Conservation (phyloP, 768 basidiomycete genomes). For the Termitomyces sp. region DNA sequence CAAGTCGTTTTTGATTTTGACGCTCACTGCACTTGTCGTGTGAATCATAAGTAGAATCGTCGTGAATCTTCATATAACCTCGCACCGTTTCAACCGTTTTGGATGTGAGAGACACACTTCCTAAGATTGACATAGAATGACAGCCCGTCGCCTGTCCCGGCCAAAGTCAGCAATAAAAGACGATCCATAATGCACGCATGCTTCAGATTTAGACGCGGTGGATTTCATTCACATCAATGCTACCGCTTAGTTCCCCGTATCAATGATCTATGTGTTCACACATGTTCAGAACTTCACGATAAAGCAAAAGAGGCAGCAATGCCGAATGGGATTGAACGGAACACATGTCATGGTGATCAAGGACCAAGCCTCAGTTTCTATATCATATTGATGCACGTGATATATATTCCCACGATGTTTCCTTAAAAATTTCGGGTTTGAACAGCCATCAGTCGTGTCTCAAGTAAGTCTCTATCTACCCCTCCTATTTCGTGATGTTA, state of each 20-base stretch:
- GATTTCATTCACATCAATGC: neutral
- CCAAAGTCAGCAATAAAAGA: neutral
- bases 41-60: neutral
- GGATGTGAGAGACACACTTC: neutral
- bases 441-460: neutral
- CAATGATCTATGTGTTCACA: neutral
- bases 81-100: neutral
- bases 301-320: too few relatives aligned
- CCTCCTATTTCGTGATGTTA: constrained; percentile 48
- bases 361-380: too few relatives aligned
- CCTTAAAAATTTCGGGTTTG: constrained; percentile 7
- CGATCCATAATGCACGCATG: neutral
- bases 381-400: too few relatives aligned
- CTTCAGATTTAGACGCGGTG: neutral
- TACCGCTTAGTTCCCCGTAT: too few relatives aligned
- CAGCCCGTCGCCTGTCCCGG: neutral
- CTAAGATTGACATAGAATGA: neutral
- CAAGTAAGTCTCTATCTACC: neutral
- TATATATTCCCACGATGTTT: constrained; percentile 3
- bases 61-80: neutral
- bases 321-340: too few relatives aligned
- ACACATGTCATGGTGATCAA: too few relatives aligned
- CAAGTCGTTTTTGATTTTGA: neutral
- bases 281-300: neutral
- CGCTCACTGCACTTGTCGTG: neutral